Conservation (phyloP, 768 basidiomycete species). For the Epithele typhae region DNA sequence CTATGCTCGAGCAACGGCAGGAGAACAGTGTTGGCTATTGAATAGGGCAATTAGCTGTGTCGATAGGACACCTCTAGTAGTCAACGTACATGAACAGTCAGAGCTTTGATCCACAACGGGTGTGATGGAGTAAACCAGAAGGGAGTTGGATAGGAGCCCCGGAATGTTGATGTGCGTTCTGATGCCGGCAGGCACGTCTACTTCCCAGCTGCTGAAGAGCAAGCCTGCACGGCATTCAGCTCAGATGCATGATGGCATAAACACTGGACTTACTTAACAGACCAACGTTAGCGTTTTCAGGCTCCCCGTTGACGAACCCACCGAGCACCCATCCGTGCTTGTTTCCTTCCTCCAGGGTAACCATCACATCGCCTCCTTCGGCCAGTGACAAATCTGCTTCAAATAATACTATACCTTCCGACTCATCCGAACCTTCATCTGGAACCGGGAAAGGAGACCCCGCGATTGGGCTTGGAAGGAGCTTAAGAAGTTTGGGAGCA, state of each 20-base stretch:
- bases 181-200: conserved; percentile 26
- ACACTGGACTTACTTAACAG: conserved; percentile 40
- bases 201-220: no score
- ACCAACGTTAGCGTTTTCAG: conserved; percentile 29
- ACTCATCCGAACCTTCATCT: conserved; percentile 67
- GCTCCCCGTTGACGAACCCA: conserved; percentile 37
- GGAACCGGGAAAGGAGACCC: conserved; percentile 60
- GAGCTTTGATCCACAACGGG: conserved; percentile 29
- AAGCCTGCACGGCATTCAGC: no score
- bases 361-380: conserved; percentile 43
- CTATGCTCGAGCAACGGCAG: conserved; percentile 65
- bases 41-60: no score
- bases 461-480: conserved; percentile 58
- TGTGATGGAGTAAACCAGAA: conserved; percentile 60
- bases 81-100: no score
- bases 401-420: conserved; percentile 66
- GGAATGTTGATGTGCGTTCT: conserved; percentile 48
- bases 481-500: conserved; percentile 45
- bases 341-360: conserved; percentile 46
- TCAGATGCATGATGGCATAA: not conserved
- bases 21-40: conserved; percentile 39
- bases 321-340: conserved; percentile 61
- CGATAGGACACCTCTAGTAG: no score
- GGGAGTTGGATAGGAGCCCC: conserved; percentile 49
- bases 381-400: conserved; percentile 40